Percentiles rank a stretch among this genome's conserved stretches.
Evolutionary conservation across 495 filamentous ascomycete species (phyloP).

Genomic region (Trypethelium eluteriae): DNA sequence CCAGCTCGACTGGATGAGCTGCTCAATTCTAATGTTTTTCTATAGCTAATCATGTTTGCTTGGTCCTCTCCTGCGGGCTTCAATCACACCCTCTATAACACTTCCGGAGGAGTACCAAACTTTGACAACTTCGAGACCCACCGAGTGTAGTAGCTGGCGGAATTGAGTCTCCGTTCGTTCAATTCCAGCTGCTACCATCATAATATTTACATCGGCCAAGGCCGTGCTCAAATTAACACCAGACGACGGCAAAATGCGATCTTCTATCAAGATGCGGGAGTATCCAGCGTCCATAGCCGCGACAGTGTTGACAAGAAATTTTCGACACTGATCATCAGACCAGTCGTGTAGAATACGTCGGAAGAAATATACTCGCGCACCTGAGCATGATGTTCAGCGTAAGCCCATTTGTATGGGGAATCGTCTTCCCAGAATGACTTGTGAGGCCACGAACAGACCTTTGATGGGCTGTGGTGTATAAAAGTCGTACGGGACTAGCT

Average conservation of each 20-base stretch:
- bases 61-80: neutral
- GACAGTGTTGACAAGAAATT: conserved; percentile 17
- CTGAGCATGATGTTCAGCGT: neutral
- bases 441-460: neutral
- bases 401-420: neutral
- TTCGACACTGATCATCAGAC: conserved; percentile 18
- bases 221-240: conserved; percentile 8
- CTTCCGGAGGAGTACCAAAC: neutral
- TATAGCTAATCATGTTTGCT: neutral
- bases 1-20: too few relatives aligned
- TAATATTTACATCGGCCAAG: conserved; percentile 9
- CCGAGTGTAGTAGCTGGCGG: neutral
- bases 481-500: conserved; percentile 18
- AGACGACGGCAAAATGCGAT: conserved; percentile 15
- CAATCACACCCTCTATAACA: conserved; percentile 4
- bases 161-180: conserved; percentile 10
- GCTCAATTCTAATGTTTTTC: too few relatives aligned
- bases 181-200: neutral
- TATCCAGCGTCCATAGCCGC: conserved; percentile 17
- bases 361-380: conserved; percentile 22
- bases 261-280: conserved; percentile 21
- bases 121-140: conserved; percentile 1
- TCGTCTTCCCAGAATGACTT: neutral
- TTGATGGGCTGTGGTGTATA: conserved; percentile 20
- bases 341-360: conserved; percentile 23